Base-by-base conservation (phyloP, 768 basidiomycete genomes). In the Lentinula aciculospora region DNA sequence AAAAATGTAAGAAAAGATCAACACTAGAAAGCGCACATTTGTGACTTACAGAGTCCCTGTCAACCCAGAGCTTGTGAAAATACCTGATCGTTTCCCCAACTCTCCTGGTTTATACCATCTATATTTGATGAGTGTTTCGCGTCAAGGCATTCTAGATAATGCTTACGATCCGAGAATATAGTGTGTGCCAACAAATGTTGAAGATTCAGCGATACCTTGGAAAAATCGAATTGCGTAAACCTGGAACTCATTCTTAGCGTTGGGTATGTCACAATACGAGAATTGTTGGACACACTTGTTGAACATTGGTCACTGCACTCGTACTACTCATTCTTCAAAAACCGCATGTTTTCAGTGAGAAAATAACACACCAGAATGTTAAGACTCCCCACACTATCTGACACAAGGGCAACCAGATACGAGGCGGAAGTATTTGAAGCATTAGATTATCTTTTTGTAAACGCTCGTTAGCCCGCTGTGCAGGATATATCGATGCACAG, bases 151-250 rank as follows among this genome's bases (percentile, higher is more conserved):
- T 42, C 5, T 1, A n/a, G 28, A 8, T 8, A 4, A n/a, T 6
- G 76, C 83, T 58, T 64, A 87, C 86, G 84, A 84, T 61, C 88
- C 86, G 17, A 89, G 81, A 61, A 88, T 74, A 64, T 86, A 86
- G 61, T 86, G 86, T 15, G 85, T 83, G 34, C 88, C 88, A 27
- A 85, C 85, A 67, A 90, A 91, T 1, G 87, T 90, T 7, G 86
- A 88, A 0, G 86, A 80, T 68, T 90, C 88, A 6, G 83, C 80
- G 57, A 88, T 73, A 23, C 85, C 89, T 68, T 88, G 86, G 56
- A 89, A 78, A 66, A 90, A 89, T 8, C 86, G 78, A 59, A 89
- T 85, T 28, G 75, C 84, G 67, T 84, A 86, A 51, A 89, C 71
- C 84, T 86, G n/a, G n/a, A 48, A 10, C 58, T 28, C 9, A 7